Evolutionary conservation across 2,329 filamentous ascomycete species (phyloP).

Genomic region (Colletotrichum cordylinicola): DNA sequence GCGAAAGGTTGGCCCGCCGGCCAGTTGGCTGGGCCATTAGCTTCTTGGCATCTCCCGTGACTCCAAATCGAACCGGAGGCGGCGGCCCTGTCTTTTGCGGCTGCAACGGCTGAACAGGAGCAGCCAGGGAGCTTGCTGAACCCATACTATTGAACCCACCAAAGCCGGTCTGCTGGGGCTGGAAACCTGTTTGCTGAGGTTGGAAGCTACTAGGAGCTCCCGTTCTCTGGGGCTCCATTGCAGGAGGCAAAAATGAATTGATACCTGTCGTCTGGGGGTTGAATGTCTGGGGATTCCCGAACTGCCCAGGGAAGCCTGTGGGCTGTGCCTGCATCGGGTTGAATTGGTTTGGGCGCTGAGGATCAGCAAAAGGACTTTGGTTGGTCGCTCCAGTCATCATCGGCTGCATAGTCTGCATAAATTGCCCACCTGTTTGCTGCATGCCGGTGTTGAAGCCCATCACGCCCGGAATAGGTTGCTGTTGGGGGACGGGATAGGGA

Average conservation of each 20-base stretch:
- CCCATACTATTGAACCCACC: constrained; percentile 49
- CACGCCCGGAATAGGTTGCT: constrained; percentile 37
- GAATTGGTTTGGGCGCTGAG: constrained; percentile 45
- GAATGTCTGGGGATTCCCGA: constrained; percentile 56
- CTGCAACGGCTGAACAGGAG: constrained; percentile 50
- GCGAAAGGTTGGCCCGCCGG: constrained; percentile 84
- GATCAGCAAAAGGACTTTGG: constrained; percentile 46
- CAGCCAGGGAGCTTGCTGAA: constrained; percentile 24
- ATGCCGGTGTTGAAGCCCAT: constrained; percentile 41
- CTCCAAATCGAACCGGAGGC: constrained; percentile 88
- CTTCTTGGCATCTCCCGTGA: constrained; percentile 75
- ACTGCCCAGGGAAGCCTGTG: constrained; percentile 62
- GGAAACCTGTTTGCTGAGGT: constrained; percentile 45
- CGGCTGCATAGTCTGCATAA: constrained; percentile 56
- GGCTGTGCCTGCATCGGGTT: constrained; percentile 63
- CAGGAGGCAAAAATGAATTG: constrained; percentile 64
- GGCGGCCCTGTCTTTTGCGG: constrained; percentile 68
- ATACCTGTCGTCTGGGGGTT: constrained; percentile 48
- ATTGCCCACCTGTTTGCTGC: constrained; percentile 33
- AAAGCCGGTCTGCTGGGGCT: constrained; percentile 55
- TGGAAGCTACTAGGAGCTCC: constrained; percentile 40
- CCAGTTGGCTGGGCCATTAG: constrained; percentile 87
- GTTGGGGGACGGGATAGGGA: constrained; percentile 34
- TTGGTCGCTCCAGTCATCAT: constrained; percentile 51
- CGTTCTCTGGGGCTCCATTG: constrained; percentile 62